Conservation (phyloP, 768 basidiomycete genomes). For the Chalciporus piperatus region DNA sequence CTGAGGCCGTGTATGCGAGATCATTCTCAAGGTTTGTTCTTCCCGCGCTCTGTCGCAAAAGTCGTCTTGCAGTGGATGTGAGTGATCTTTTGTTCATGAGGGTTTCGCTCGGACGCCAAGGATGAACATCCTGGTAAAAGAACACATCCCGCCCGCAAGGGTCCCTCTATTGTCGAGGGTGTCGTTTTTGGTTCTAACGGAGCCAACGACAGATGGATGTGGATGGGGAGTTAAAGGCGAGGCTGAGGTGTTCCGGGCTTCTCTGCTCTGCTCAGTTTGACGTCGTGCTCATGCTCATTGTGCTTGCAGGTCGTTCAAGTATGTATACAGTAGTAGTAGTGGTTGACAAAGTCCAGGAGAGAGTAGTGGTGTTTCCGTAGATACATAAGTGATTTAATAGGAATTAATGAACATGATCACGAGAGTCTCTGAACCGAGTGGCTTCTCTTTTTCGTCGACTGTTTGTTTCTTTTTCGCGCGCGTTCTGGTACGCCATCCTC, state of each 20-base stretch:
- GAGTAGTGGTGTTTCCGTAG: too few species aligned
- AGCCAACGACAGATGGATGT: conserved; percentile 52
- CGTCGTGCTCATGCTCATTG: conserved; percentile 2
- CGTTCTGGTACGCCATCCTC: background rate
- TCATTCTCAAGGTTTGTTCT: too few species aligned
- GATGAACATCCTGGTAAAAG: conserved; percentile 91
- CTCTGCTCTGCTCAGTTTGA: background rate
- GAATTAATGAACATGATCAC: background rate
- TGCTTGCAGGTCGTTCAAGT: background rate
- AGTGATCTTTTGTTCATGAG: conserved; percentile 24
- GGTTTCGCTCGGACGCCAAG: conserved; percentile 40
- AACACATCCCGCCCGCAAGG: conserved; percentile 60
- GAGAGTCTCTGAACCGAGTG: conserved; percentile 2
- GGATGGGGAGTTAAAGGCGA: conserved; percentile 85
- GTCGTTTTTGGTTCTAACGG: conserved; percentile 26
- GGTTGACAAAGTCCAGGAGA: background rate
- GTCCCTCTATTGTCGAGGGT: conserved; percentile 33
- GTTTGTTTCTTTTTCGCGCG: conserved; percentile 3
- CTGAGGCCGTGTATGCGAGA: background rate
- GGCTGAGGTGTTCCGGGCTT: conserved; percentile 56
- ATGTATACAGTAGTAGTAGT: background rate
- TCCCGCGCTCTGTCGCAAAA: background rate
- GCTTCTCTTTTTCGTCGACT: conserved; percentile 2
- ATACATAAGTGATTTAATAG: background rate
- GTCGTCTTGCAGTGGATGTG: conserved; percentile 13